Evolutionary conservation across 139 green algal genomes (phyloP), one percentile per base, ranked within the genome.

Genomic region (Pleodorina starrii): DNA sequence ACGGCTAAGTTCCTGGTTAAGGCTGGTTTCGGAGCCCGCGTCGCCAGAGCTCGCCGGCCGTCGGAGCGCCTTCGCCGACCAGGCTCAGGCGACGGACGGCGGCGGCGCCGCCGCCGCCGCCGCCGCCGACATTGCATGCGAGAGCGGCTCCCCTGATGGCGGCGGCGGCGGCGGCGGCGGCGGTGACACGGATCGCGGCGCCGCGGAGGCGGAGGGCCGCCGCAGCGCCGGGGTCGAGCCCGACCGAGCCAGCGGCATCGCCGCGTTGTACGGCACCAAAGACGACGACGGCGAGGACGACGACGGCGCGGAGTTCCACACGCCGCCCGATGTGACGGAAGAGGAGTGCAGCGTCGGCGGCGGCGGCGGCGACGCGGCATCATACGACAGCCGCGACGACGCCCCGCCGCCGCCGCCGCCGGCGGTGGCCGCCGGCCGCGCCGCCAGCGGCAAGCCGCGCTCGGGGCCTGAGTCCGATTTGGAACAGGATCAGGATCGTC

Each of bases 301-400:
- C 17, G 79, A 76, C 36, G 57, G 5, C 27, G 79, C 36, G 35
- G 77, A 66, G 32, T 85, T 73, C 57, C 77, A 85, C 57, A 85
- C 77, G 16, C 77, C 77, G 50, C 17, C 77, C 4, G 77, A 85
- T 50, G 77, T 85, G 5, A 76, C 79, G 40, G 79, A 86, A n/a
- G 79, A 75, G 5, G 57, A 59, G 29, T 86, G 79, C 38, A 32
- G 35, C 38, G 5, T 43, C 7, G 51, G 59, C 32, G 59, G 11
- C 38, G 17, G 16, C 51, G 51, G 12, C n/a, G 77, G 73, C 77
- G 50, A 51, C 51, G 35, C 51, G 54, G 77, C 77, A 12, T 84
- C 77, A 2, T 69, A 51, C 36, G 48, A 71, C 32, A 84, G n/a
- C 50, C 77, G 32, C 23, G 77, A 84, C 16, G 77, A 71, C 16